A percentile compares a stretch with the other conserved stretches of the same genome.
phyloP scores from a whole-genome alignment of 352 stramenopile species.

The Hyaloperonospora arabidopsidis region DNA sequence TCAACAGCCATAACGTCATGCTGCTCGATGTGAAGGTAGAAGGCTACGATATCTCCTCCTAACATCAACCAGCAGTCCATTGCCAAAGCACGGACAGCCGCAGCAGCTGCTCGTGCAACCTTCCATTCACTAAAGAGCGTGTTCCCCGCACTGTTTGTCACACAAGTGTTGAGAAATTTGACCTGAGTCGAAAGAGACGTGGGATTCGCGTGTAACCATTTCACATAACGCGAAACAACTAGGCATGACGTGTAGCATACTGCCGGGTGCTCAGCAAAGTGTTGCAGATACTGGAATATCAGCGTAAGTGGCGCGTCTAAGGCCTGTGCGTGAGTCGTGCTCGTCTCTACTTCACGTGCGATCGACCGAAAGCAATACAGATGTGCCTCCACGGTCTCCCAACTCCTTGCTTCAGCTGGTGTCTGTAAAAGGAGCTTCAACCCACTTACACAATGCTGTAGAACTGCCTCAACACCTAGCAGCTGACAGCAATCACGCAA shows the following conservation, averaged over 20 bases:
- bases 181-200: slow-evolving; percentile 47
- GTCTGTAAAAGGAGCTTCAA: slow-evolving; percentile 62
- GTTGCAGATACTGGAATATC: slow-evolving; percentile 72
- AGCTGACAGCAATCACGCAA: slow-evolving; percentile 71
- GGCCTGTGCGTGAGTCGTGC: slow-evolving; percentile 15
- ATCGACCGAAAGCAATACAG: slow-evolving; percentile 82
- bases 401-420: slow-evolving; percentile 35
- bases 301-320: slow-evolving; percentile 45
- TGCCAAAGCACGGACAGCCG: slow-evolving; percentile 61
- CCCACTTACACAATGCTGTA: slow-evolving; percentile 71
- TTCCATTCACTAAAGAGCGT: slow-evolving; percentile 58
- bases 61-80: slow-evolving; percentile 74
- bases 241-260: slow-evolving; percentile 84
- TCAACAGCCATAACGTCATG: slow-evolving; percentile 61
- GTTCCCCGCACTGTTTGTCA: slow-evolving; percentile 48
- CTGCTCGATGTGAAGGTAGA: slow-evolving; percentile 73
- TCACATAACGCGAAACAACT: slow-evolving; percentile 74
- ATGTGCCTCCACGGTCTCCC: slow-evolving; percentile 75
- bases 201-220: slow-evolving; percentile 55
- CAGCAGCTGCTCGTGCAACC: slow-evolving; percentile 57
- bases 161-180: slow-evolving; percentile 61
- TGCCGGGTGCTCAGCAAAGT: slow-evolving; percentile 64
- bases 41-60: slow-evolving; percentile 55
- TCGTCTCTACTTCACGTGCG: slow-evolving; percentile 64
- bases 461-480: slow-evolving; percentile 56